These are phyloP conservation scores for Chlorophyllum brunneum DNA, from an alignment of 768 basidiomycete species.

Conservation along the genomic window DNA sequence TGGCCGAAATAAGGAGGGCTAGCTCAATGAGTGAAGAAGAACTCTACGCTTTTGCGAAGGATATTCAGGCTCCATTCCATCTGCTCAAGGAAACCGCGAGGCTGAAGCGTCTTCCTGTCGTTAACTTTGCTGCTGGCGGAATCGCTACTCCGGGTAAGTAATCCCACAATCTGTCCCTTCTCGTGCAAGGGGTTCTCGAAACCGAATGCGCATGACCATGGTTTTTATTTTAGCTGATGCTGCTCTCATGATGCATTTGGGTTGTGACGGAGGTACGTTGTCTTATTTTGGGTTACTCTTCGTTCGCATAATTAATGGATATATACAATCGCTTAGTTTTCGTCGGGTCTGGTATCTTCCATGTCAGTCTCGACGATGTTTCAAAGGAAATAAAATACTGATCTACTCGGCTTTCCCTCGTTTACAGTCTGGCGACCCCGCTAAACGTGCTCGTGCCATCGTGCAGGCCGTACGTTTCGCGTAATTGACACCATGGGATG, in stretches of 20 bases:
- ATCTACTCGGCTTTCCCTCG: slow-evolving; percentile 4
- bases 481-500: neutral
- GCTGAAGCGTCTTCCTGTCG: slow-evolving; percentile 88
- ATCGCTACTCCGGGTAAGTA: slow-evolving; percentile 81
- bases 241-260: slow-evolving; percentile 98
- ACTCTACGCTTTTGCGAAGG: slow-evolving; percentile 89
- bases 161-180: neutral
- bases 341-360: slow-evolving; percentile 97
- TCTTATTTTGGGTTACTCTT: slow-evolving; percentile 6
- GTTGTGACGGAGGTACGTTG: slow-evolving; percentile 86
- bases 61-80: slow-evolving; percentile 91
- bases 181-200: neutral
- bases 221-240: slow-evolving; percentile 67
- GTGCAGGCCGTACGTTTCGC: slow-evolving; percentile 75
- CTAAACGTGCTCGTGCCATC: slow-evolving; percentile 90
- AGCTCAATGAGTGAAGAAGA: slow-evolving; percentile 93
- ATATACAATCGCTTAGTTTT: slow-evolving; percentile 57
- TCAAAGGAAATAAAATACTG: neutral
- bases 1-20: slow-evolving; percentile 79
- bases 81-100: slow-evolving; percentile 95
- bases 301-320: slow-evolving; percentile 10
- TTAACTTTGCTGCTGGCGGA: slow-evolving; percentile 96
- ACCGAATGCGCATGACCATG: neutral
- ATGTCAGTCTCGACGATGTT: slow-evolving; percentile 43
- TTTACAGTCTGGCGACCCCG: slow-evolving; percentile 87